Evolutionary conservation across 306 rosid genomes (phyloP).

Genomic region (Prosopis cineraria): DNA sequence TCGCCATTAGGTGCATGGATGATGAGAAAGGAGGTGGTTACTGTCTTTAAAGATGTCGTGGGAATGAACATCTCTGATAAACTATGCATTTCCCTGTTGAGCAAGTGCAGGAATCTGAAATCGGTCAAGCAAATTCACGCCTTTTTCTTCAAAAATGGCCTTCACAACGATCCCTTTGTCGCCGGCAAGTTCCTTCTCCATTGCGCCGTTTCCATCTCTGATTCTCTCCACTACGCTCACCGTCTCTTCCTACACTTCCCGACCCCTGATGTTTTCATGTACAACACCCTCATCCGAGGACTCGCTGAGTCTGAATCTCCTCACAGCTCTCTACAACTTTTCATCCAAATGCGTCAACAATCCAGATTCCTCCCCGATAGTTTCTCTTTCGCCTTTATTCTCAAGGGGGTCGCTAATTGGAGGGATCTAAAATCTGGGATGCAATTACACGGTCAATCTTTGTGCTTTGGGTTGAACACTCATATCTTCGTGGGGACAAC

Average conservation of each 20-base stretch:
- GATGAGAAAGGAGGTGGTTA: no score
- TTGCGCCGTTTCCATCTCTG: constrained; percentile 62
- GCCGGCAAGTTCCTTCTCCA: constrained; percentile 79
- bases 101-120: constrained; percentile 56
- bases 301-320: constrained; percentile 59
- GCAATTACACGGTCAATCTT: constrained; percentile 61
- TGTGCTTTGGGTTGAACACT: constrained; percentile 50
- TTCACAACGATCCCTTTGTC: constrained; percentile 51
- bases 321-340: constrained; percentile 47
- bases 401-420: constrained; percentile 69
- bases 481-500: constrained; percentile 80
- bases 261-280: constrained; percentile 82
- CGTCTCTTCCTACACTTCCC: constrained; percentile 58
- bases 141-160: constrained; percentile 45
- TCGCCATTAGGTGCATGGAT: no score
- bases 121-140: constrained; percentile 62
- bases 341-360: constrained; percentile 58
- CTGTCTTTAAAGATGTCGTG: neutral
- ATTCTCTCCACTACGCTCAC: constrained; percentile 58
- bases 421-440: constrained; percentile 45
- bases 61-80: constrained; percentile 46
- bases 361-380: constrained; percentile 53
- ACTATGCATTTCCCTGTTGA: constrained; percentile 44
- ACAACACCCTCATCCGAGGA: constrained; percentile 79
- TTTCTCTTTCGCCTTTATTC: constrained; percentile 75